Evolutionary conservation across 768 basidiomycete genomes (phyloP), one percentile per base, ranked within the genome.

Genomic region (Fomitopsis serialis): DNA sequence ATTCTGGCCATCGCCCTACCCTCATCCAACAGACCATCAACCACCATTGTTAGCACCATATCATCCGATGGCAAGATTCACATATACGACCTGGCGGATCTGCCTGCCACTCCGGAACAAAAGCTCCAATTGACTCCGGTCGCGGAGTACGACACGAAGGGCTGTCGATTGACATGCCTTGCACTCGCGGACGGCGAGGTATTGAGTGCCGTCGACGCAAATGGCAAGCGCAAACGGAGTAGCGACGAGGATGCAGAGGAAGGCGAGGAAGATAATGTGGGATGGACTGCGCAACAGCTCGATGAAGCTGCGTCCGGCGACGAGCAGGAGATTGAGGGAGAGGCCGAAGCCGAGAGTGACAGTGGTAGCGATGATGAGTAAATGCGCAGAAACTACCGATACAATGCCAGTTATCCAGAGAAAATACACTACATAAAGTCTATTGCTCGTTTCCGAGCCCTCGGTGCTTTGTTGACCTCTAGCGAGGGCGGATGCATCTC

Each of bases 1-100:
- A 84, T 80, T 0, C 74, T 91, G 32, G 61, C 70, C 6, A 79
- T 92, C 53, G 74, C 80, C 2, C 76, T 85, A 22, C 86, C 84
- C 65, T 12, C 54, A 61, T 29, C 3, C 42, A 17, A 50, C 17
- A 65, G 66, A 29, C 59, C 58, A 42, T 74, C 75, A 8, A 89
- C 85, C 10, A 89, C 82, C 0, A 71, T 89, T 22, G 78, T 82
- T 2, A 80, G 83, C 58, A 89, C 92, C 2, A 84, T 82, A 15
- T 98, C 94, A 0, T 97, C 96, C 0, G 97, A 98, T 54, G 97
- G 97, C 7, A 81, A 82, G 54, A 79, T 94, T 52, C 80, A 83
- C 57, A 63, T 94, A 19, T 93, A 85, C 67, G 86, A 94, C 66
- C 70, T 92, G 52, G 75, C 78, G 1, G 62, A 68, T 6, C 61